Conservation (phyloP, 192 early-diverging fungal genomes). For the Diversispora eburnea region DNA sequence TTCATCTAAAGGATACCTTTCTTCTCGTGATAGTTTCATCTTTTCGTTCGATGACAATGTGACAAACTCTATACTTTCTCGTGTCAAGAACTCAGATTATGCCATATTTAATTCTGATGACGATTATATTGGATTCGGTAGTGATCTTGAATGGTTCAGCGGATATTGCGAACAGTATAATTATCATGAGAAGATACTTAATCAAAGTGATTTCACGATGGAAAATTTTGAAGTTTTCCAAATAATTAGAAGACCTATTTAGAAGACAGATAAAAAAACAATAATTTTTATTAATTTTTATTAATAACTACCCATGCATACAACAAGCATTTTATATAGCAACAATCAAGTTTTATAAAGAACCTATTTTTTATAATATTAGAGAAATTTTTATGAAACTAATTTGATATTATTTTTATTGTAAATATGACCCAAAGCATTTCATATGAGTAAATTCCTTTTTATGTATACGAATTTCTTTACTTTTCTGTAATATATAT, state of each 20-base stretch:
- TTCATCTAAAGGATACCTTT: neutral
- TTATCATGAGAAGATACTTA: conserved; percentile 14
- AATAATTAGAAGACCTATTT: neutral
- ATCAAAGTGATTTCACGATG: neutral
- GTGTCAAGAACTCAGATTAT: conserved; percentile 1
- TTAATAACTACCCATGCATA: no score
- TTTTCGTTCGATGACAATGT: conserved; percentile 20
- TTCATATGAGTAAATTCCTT: no score
- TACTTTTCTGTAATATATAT: no score
- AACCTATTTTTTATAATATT: no score
- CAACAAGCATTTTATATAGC: no score
- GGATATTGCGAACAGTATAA: neutral
- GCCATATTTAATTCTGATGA: conserved; percentile 15
- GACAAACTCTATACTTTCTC: conserved; percentile 10
- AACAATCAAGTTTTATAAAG: no score
- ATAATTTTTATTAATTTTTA: no score
- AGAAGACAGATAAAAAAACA: no score
- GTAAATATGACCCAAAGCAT: no score
- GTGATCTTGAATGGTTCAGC: conserved; percentile 13
- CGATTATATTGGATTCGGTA: conserved; percentile 12
- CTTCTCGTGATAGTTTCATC: conserved; percentile 22
- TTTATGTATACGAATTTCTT: no score
- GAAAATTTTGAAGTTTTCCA: conserved; percentile 28
- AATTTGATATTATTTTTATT: no score
- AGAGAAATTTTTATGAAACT: no score